Evolutionary conservation across 352 stramenopile genomes (phyloP).

Genomic region (Thraustochytrium striatum): DNA sequence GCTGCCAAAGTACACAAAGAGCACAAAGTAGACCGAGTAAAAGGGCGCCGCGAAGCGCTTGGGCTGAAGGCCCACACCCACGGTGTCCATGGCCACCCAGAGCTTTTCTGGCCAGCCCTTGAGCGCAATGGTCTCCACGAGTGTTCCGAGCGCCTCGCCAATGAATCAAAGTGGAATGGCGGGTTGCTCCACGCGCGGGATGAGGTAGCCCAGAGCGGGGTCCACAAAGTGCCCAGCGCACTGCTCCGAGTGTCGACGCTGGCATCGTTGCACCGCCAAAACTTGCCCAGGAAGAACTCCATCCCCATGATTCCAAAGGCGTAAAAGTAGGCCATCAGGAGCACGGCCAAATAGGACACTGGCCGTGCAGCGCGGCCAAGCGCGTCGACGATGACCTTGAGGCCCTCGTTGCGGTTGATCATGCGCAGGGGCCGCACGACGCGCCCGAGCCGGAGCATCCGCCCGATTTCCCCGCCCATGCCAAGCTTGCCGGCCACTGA

Average conservation of each 20-base stretch:
- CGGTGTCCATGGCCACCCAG: conserved; percentile 72
- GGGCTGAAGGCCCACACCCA: conserved; percentile 66
- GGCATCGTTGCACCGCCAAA: conserved; percentile 70
- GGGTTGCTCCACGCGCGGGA: conserved; percentile 70
- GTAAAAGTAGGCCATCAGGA: conserved; percentile 73
- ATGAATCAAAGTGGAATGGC: conserved; percentile 76
- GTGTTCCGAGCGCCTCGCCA: conserved; percentile 66
- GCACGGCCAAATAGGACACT: conserved; percentile 73
- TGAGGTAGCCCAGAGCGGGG: conserved; percentile 60
- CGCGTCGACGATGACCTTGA: conserved; percentile 73
- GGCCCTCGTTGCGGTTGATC: conserved; percentile 74
- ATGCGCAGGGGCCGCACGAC: conserved; percentile 73
- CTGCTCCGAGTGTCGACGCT: conserved; percentile 55
- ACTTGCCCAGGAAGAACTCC: conserved; percentile 72
- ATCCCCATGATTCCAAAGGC: conserved; percentile 74
- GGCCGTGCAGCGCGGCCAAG: conserved; percentile 67
- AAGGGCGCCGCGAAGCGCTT: conserved; percentile 68
- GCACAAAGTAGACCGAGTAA: conserved; percentile 58
- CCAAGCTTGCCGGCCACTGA: conserved; percentile 68
- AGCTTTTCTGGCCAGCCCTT: conserved; percentile 75
- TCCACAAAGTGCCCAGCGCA: conserved; percentile 70
- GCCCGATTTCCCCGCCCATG: conserved; percentile 68
- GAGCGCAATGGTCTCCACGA: conserved; percentile 73
- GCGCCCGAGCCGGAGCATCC: conserved; percentile 65
- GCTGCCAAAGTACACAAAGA: conserved; percentile 68